Evolutionary conservation across 495 filamentous ascomycete genomes (phyloP).

Genomic region (Penicillium daleae): DNA sequence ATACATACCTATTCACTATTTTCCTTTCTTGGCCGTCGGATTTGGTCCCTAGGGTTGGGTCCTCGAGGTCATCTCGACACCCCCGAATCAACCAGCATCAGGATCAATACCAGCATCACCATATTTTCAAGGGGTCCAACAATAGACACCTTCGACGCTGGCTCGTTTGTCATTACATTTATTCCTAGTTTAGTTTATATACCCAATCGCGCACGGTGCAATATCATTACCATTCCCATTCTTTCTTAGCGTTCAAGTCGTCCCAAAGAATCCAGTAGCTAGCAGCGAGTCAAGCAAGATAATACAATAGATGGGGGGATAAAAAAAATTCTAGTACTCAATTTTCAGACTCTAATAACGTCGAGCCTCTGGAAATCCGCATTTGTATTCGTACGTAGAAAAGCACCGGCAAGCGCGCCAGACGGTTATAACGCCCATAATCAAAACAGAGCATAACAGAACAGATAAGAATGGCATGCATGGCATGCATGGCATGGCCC

Average conservation of each 20-base stretch:
- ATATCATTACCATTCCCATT: not conserved
- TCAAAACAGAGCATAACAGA: not conserved
- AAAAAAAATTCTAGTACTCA: conserved; percentile 14
- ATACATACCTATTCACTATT: no score
- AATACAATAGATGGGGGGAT: no score
- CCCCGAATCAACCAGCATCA: no score
- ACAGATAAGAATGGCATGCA: not conserved
- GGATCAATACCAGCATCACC: no score
- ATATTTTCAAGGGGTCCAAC: not conserved
- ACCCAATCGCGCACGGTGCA: not conserved
- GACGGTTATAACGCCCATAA: conserved; percentile 19
- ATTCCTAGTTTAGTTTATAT: not conserved
- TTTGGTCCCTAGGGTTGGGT: no score
- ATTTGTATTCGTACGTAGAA: conserved; percentile 3
- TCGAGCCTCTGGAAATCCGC: conserved; percentile 14
- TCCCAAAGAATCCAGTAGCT: no score
- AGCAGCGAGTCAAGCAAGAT: no score
- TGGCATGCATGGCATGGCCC: not conserved
- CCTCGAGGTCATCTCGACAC: no score
- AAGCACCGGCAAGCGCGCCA: conserved; percentile 24
- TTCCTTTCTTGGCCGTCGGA: no score
- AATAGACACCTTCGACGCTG: not conserved
- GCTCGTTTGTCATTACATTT: not conserved
- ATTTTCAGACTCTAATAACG: conserved; percentile 20
- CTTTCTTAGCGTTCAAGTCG: no score